Percentiles rank a stretch among this genome's conserved stretches.
phyloP scores from a whole-genome alignment of 208 protist species.

The Crithidia bombi region DNA sequence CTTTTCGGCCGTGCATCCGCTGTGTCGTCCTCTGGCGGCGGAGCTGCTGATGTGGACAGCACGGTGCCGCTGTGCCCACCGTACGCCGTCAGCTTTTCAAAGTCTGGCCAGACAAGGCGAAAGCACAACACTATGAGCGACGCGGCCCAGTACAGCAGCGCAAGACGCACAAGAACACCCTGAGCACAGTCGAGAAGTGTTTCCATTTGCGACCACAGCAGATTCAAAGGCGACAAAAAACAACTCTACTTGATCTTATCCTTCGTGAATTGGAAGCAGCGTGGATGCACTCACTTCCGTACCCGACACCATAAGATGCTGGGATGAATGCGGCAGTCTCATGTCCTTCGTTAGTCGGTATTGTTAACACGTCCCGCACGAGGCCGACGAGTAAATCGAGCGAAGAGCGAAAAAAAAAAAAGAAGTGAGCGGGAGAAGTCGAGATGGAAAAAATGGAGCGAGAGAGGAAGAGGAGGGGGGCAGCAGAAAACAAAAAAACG shows the following conservation, averaged over 20 bases:
- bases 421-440: too few relatives aligned
- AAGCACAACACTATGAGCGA: slow-evolving; percentile 48
- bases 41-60: neutral
- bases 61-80: slow-evolving; percentile 36
- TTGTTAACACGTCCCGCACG: too few relatives aligned
- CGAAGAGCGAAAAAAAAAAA: too few relatives aligned
- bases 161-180: slow-evolving; percentile 7
- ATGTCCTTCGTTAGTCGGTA: too few relatives aligned
- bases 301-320: too few relatives aligned
- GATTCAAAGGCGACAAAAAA: neutral
- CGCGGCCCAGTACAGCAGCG: slow-evolving; percentile 55
- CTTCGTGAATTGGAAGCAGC: too few relatives aligned
- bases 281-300: too few relatives aligned
- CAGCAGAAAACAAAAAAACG: too few relatives aligned
- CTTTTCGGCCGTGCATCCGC: neutral
- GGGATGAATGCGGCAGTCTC: too few relatives aligned
- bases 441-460: too few relatives aligned
- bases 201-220: neutral
- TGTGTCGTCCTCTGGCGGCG: neutral
- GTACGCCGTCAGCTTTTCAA: slow-evolving; percentile 50
- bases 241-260: slow-evolving; percentile 1
- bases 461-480: too few relatives aligned
- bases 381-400: too few relatives aligned
- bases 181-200: neutral
- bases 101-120: slow-evolving; percentile 34